These are phyloP conservation scores for Starmerella vitae DNA, from an alignment of 805 yeast species.

Conservation along the genomic window DNA sequence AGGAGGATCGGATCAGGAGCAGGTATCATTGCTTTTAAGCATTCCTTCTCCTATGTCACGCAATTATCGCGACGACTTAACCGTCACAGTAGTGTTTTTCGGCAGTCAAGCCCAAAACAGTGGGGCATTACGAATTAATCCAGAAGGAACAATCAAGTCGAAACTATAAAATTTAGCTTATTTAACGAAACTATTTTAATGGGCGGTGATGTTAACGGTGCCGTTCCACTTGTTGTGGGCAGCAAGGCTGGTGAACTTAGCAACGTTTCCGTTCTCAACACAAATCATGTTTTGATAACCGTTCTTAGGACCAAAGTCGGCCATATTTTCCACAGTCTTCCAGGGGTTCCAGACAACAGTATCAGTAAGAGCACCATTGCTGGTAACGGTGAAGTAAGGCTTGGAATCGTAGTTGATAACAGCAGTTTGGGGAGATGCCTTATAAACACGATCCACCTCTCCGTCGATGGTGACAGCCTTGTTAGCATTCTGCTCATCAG, in stretches of 20 bases:
- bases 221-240: slow-evolving; percentile 73
- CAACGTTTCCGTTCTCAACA: slow-evolving; percentile 85
- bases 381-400: slow-evolving; percentile 48
- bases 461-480: slow-evolving; percentile 26
- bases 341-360: slow-evolving; percentile 97
- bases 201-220: slow-evolving; percentile 11
- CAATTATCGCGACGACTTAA: slow-evolving; percentile 86
- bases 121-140: slow-evolving; percentile 24
- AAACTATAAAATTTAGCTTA: slow-evolving; percentile 10
- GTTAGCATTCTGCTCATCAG: slow-evolving; percentile 30
- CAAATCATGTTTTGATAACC: slow-evolving; percentile 86
- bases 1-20: slow-evolving; percentile 78
- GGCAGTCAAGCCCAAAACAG: slow-evolving; percentile 34
- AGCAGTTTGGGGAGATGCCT: slow-evolving; percentile 37
- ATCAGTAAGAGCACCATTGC: slow-evolving; percentile 42
- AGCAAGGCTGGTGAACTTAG: slow-evolving; percentile 44
- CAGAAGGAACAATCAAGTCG: slow-evolving; percentile 22
- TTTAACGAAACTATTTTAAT: neutral
- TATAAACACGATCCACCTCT: slow-evolving; percentile 79
- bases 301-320: slow-evolving; percentile 71
- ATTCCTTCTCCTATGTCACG: slow-evolving; percentile 88
- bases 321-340: slow-evolving; percentile 70
- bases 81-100: slow-evolving; percentile 91
- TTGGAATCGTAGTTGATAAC: slow-evolving; percentile 61
- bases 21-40: slow-evolving; percentile 73